Evolutionary conservation across 75 land plant species (phyloP).

Genomic region (Gnetum montanum): DNA sequence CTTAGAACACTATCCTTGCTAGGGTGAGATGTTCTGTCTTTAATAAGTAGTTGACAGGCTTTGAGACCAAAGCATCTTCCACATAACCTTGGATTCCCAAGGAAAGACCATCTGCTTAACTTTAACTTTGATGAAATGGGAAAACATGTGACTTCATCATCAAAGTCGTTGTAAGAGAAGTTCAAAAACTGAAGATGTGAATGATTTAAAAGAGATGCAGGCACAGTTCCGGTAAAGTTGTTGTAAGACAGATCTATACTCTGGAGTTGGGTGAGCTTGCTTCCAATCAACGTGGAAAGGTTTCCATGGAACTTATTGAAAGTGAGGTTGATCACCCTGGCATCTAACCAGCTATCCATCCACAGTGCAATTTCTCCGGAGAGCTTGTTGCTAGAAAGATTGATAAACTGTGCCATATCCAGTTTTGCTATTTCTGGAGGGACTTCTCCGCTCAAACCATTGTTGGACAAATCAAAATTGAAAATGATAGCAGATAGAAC

Average conservation of each 20-base stretch:
- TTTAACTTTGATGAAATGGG: too few species aligned
- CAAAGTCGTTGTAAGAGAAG: slow-evolving; percentile 17
- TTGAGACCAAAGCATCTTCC: too few species aligned
- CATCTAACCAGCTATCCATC: slow-evolving; percentile 10
- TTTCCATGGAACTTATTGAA: slow-evolving; percentile 16
- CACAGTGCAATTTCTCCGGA: slow-evolving; percentile 16
- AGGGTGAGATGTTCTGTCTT: too few species aligned
- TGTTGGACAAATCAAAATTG: slow-evolving; percentile 16
- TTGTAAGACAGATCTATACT: slow-evolving; percentile 19
- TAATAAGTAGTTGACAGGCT: background rate
- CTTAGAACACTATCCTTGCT: background rate
- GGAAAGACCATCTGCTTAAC: background rate
- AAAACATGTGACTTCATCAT: slow-evolving; percentile 13
- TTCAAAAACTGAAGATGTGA: slow-evolving; percentile 5
- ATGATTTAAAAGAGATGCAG: slow-evolving; percentile 11
- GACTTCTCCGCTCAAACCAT: slow-evolving; percentile 14
- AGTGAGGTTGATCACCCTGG: slow-evolving; percentile 10
- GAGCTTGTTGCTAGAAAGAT: slow-evolving; percentile 14
- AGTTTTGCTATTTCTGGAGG: slow-evolving; percentile 15
- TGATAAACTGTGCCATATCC: slow-evolving; percentile 9
- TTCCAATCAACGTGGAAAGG: slow-evolving; percentile 18
- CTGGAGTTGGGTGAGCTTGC: slow-evolving; percentile 8
- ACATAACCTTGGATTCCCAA: slow-evolving; percentile 4
- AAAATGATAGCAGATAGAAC: slow-evolving; percentile 6
- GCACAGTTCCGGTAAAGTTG: slow-evolving; percentile 16